phyloP scores from a whole-genome alignment of 1,284 basidiomycete species.

The Rhizoctonia solani region DNA sequence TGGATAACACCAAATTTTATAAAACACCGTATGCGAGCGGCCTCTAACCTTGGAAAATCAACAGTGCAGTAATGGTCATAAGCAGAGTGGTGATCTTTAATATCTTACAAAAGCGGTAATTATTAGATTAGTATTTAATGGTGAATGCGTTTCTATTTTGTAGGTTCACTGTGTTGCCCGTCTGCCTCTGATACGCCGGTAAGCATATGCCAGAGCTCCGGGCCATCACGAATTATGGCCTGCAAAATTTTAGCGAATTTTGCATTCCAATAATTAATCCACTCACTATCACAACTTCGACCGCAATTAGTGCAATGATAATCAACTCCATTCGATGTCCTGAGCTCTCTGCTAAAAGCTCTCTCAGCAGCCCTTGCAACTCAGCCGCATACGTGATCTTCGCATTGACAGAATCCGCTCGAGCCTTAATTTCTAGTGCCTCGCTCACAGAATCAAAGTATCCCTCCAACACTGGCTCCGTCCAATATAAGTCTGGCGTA shows the following conservation, averaged over 20 bases:
- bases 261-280: neutral
- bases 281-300: constrained; percentile 85
- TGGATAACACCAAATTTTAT: no score
- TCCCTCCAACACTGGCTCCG: constrained; percentile 85
- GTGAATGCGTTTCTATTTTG: neutral
- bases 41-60: no score
- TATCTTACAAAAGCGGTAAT: neutral
- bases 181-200: constrained; percentile 21
- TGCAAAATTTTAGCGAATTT: constrained; percentile 41
- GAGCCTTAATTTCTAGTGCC: constrained; percentile 79
- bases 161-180: neutral
- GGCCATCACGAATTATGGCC: constrained; percentile 64
- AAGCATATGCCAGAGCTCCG: constrained; percentile 64
- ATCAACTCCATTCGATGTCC: constrained; percentile 88
- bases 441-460: constrained; percentile 81
- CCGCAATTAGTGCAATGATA: constrained; percentile 87
- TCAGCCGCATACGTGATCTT: constrained; percentile 94
- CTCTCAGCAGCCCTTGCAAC: constrained; percentile 49
- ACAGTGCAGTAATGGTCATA: no score
- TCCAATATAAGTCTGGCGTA: constrained; percentile 90
- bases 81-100: neutral
- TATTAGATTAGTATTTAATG: neutral
- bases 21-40: no score
- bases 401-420: constrained; percentile 81
- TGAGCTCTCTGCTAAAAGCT: constrained; percentile 61